Conservation (phyloP, 306 rosid genomes). For the Vigna hirtella region DNA sequence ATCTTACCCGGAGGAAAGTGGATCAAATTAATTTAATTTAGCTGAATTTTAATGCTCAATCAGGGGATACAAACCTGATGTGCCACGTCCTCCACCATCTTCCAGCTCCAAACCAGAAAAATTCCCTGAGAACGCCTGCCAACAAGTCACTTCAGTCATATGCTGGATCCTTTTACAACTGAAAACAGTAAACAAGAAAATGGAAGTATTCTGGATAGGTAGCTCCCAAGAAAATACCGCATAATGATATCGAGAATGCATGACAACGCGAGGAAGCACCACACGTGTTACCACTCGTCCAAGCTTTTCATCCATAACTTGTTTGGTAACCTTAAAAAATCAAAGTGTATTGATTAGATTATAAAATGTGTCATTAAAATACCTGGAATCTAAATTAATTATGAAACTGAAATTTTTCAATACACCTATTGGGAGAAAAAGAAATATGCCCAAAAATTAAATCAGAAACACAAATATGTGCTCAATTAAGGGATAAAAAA, state of each 20-base stretch:
- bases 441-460: constrained; percentile 1
- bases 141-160: constrained; percentile 40
- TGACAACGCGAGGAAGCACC: constrained; percentile 97
- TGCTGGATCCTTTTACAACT: constrained; percentile 29
- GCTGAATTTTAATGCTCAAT: no score
- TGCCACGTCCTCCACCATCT: constrained; percentile 99
- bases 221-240: constrained; percentile 58
- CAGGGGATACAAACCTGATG: constrained; percentile 68
- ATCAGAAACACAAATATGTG: background rate
- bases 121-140: constrained; percentile 88
- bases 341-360: constrained; percentile 32
- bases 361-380: constrained; percentile 26
- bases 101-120: constrained; percentile 97
- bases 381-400: constrained; percentile 23
- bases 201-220: constrained; percentile 9
- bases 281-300: constrained; percentile 92
- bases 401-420: background rate
- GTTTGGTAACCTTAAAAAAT: constrained; percentile 79
- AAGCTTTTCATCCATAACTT: constrained; percentile 90
- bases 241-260: constrained; percentile 95
- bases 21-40: background rate
- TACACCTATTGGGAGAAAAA: constrained; percentile 21
- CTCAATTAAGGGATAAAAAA: background rate
- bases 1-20: constrained; percentile 15
- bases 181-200: constrained; percentile 18